Base-by-base conservation (phyloP, 192 early-diverging fungal genomes). In the Funneliformis geosporum region DNA sequence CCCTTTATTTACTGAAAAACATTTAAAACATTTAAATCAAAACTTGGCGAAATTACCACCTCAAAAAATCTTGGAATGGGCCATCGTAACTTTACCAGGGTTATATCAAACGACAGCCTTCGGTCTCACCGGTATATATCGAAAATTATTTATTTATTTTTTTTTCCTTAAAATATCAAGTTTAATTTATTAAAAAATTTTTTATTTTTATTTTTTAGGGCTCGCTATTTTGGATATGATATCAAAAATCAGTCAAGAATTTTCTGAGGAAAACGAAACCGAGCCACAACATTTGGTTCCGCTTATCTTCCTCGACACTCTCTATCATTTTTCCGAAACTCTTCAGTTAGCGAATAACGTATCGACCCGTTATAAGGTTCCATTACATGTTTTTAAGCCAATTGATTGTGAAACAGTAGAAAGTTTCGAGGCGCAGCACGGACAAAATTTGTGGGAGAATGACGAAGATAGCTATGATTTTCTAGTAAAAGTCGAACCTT, bases 61-160 rank as follows among this genome's bases (percentile, higher is more conserved):
- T 6, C 82, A 92, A 77, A 89, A 96, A 86, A 92, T 97, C 81
- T 85, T 97, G 43, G 90, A 92, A 43, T 98, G 96, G 97, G 96
- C 96, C 50, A 86, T 93, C 47, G 82, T 92, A 71, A 90, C 93
- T 8, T 89, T 98, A 40, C 91, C 91, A 23, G 87, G 88, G 14
- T 88, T 98, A 18, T 96, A 91, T 83, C 97, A 98, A 83, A 96
- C 95, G 59, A 97, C 97, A 33, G 95, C 97, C 28, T 97, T 98
- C 83, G 97, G 97, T 8, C 90, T 94, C 38, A 95, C 97, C 7
- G 97, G 85, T 83, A 79, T 73, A n/a, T 44, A 73, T 23, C 5
- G 16, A 39, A 39, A 12, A 66, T 40, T 55, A 25, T 27, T 60
- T n/a, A n/a, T n/a, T n/a, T n/a, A n/a, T n/a, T n/a, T n/a, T n/a